Conservation (phyloP, 495 filamentous ascomycete genomes). For the Durotheca rogersii region DNA sequence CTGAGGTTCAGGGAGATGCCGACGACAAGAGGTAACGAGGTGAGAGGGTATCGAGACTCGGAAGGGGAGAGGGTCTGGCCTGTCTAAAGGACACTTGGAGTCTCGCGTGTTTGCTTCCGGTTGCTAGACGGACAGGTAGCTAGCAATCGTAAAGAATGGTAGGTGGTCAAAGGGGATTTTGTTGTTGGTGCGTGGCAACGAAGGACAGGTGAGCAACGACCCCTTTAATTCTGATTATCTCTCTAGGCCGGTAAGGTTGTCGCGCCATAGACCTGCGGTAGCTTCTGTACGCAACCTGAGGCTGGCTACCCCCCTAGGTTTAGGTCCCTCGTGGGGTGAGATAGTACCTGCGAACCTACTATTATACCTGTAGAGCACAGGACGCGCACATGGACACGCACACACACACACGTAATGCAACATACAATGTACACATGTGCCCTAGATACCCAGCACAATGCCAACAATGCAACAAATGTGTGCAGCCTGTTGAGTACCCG, state of each 20-base stretch:
- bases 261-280: constrained; percentile 23
- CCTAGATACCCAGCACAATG: too few species aligned
- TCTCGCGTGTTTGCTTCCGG: neutral
- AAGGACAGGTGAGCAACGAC: neutral
- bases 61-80: too few species aligned
- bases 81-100: neutral
- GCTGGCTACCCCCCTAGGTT: constrained; percentile 14
- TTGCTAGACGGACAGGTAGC: neutral
- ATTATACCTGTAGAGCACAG: too few species aligned
- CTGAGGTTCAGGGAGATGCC: neutral
- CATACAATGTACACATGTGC: too few species aligned
- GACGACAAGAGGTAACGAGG: neutral
- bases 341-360: too few species aligned
- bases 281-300: constrained; percentile 17
- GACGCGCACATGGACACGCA: too few species aligned
- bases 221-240: neutral
- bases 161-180: neutral
- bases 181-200: neutral
- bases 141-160: neutral
- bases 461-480: too few species aligned
- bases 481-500: too few species aligned
- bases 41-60: too few species aligned
- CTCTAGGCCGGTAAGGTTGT: constrained; percentile 2
- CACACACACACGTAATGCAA: too few species aligned
- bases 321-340: constrained; percentile 4